Evolutionary conservation across 768 basidiomycete species (phyloP).

Genomic region (Omphalotus guepiniiformis): DNA sequence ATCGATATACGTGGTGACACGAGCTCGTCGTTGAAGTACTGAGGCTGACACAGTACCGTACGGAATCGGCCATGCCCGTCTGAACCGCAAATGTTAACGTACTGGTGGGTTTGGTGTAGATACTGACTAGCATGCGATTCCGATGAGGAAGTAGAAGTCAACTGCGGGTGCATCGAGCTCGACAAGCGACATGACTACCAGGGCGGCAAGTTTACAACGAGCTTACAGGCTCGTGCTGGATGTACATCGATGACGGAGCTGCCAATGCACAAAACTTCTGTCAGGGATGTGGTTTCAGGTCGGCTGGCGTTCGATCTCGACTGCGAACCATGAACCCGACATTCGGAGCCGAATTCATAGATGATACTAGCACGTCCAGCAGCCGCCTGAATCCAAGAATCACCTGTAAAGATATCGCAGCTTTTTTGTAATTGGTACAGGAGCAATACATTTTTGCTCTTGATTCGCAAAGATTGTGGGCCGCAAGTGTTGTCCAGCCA

Average conservation of each 20-base stretch:
- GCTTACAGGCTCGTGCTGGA: constrained; percentile 41
- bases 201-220: constrained; percentile 57
- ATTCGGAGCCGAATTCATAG: constrained; percentile 71
- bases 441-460: constrained; percentile 51
- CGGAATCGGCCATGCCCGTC: constrained; percentile 96
- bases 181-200: constrained; percentile 79
- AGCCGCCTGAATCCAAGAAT: constrained; percentile 84
- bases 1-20: constrained; percentile 86
- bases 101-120: constrained; percentile 92
- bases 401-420: constrained; percentile 82
- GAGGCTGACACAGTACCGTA: constrained; percentile 88
- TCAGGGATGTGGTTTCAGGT: constrained; percentile 82
- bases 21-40: constrained; percentile 91
- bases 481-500: constrained; percentile 67
- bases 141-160: constrained; percentile 79
- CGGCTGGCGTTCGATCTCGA: constrained; percentile 87
- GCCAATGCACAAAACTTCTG: constrained; percentile 59
- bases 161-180: constrained; percentile 87
- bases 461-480: constrained; percentile 53
- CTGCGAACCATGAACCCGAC: constrained; percentile 75
- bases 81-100: constrained; percentile 93
- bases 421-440: constrained; percentile 80
- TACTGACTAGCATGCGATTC: constrained; percentile 81
- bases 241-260: constrained; percentile 44
- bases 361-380: constrained; percentile 86